Evolutionary conservation across 1,284 basidiomycete species (phyloP), one percentile per base, ranked within the genome.

Genomic region (Tylopilus microsporus): DNA sequence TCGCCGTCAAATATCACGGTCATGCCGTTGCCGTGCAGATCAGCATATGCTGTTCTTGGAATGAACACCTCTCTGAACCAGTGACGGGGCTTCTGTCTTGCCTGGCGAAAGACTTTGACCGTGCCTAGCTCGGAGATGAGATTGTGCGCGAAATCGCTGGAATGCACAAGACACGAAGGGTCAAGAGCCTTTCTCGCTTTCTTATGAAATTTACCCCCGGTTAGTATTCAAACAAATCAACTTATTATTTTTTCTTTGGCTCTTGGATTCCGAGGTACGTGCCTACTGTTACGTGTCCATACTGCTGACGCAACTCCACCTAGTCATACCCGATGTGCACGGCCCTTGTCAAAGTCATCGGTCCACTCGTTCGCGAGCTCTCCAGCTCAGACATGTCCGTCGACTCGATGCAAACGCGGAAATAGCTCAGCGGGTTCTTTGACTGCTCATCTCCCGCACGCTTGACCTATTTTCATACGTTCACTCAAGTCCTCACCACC

Each of bases 301-400:
- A 11, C 52, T 47, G n/a, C 25, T 59, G 19, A 54, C 49, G 49
- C 16, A 52, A 18, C 12, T 32, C 16, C 43, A 15, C 41, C 12
- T 61, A 94, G 91, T 89, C 93, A 0, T 97, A 98, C 68, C 92
- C 94, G 0, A 96, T 99, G 87, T 91, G 97, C 42, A 92, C 94
- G 77, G 92, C 91, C 1, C 81, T 97, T 57, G 84, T 97, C 51
- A 94, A 96, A 71, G 83, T 94, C 59, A 84, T 96, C 43, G 92
- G 91, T 5, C 76, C 79, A 53, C 82, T 96, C 58, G 92, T 97
- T 68, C 79, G 80, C 45, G 90, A 95, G 64, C 81, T 96, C 10
- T 83, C 88, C 0, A 73, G 75, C 49, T 79, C 82, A 2, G 80
- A 72, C 51, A 64, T 70, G 59, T n/a, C 58, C 37, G 79, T 79